Evolutionary conservation across 768 basidiomycete genomes (phyloP).

Genomic region (Psilocybe sp.): DNA sequence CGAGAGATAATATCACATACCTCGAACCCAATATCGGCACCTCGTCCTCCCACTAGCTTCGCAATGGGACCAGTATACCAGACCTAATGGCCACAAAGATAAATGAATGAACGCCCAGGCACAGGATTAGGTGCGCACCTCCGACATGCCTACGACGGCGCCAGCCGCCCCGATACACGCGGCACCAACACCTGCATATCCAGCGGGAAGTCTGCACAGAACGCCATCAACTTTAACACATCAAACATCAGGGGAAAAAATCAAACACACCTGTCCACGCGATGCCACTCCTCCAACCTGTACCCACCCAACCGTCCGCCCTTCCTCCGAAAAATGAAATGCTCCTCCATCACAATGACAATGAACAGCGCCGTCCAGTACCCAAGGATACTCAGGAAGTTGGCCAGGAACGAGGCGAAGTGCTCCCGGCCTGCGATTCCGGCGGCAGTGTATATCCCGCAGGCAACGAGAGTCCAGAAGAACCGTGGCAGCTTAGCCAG

Average conservation of each 20-base stretch:
- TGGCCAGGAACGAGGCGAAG: constrained; percentile 11
- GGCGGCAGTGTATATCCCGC: constrained; percentile 13
- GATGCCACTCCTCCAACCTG: constrained; percentile 14
- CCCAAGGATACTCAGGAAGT: constrained; percentile 13
- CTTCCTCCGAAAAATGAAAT: constrained; percentile 13
- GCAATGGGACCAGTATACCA: constrained; percentile 15
- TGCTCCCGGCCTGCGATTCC: constrained; percentile 13
- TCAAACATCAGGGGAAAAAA: background rate
- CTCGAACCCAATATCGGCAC: constrained; percentile 15
- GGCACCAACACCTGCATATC: constrained; percentile 11
- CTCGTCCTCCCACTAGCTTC: constrained; percentile 11
- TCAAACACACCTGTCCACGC: constrained; percentile 7
- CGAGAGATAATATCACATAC: constrained; percentile 7
- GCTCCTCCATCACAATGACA: constrained; percentile 12
- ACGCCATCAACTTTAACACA: background rate
- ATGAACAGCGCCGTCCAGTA: constrained; percentile 16
- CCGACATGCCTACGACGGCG: constrained; percentile 15
- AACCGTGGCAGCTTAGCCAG: constrained; percentile 14
- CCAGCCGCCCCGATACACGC: constrained; percentile 13
- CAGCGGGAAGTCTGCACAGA: constrained; percentile 9
- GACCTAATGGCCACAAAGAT: background rate
- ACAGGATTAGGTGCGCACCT: background rate
- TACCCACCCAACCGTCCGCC: constrained; percentile 13
- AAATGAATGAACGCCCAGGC: background rate
- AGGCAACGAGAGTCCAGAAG: constrained; percentile 15